Evolutionary conservation across 2,329 filamentous ascomycete genomes (phyloP), one percentile per base, ranked within the genome.

Genomic region (Penicillium griseofulvum): DNA sequence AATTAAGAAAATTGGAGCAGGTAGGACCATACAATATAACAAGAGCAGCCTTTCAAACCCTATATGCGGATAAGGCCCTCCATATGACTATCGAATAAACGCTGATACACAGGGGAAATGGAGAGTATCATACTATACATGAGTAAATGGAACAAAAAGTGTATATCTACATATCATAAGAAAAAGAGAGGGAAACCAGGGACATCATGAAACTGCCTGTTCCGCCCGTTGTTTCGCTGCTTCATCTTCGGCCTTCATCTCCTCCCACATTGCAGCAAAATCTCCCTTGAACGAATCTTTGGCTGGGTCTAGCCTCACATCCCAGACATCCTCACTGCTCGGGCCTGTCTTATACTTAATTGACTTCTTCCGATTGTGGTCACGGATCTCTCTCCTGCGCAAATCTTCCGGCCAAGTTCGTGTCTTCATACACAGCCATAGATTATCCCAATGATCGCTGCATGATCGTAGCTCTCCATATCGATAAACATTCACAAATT

Each of bases 381-480:
- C 84, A 57, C 80, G 79, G 52, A 95, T 81, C 64, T 76, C 69
- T 60, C 75, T 81, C 56, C 83, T 85, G 65, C 85, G 84, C 62
- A 85, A 77, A 41, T 80, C 75, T 24, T 83, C 81, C 0, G 80
- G 73, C 67, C 85, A 85, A 2, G 82, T 81, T 66, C 88, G 86
- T 36, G 86, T 87, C 61, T 90, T 87, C 92, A 97, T 97, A 80
- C 94, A 99, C 77, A 97, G 93, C 89, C 92, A 96, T 75, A 96
- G 97, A 74, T 96, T 90, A 58, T 87, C 83, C 91, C 93, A 97
- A 60, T 91, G 87, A 63, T 95, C 88, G 58, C 81, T 84, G 80
- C 94, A 99, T 4, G 83, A 81, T 42, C 87, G 84, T 67, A 96
- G 78, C 39, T 80, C 78, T 58, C 94, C 94, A 70, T 91, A 87